Percentiles rank a stretch among this genome's conserved stretches.
Conservation (phyloP, 2,329 filamentous ascomycete genomes). For the Acrodontium crateriforme region DNA sequence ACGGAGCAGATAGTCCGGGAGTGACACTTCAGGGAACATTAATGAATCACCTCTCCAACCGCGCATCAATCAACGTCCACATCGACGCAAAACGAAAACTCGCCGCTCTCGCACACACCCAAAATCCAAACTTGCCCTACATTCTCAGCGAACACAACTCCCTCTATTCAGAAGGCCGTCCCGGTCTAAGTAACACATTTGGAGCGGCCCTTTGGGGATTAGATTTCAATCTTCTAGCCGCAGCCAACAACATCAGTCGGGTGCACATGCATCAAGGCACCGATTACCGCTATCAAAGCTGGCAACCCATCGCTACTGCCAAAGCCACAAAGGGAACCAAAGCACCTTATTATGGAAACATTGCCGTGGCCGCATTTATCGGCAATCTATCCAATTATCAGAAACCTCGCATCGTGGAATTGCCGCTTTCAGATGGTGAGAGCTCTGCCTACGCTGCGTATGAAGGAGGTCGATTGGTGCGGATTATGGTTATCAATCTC, state of each 20-base stretch:
- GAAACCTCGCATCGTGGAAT: conserved; percentile 33
- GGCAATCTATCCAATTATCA: conserved; percentile 24
- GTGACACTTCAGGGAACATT: conserved; percentile 49
- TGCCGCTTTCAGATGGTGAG: conserved; percentile 28
- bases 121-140: conserved; percentile 31
- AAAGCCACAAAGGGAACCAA: conserved; percentile 42
- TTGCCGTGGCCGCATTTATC: conserved; percentile 44
- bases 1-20: conserved; percentile 43
- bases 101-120: conserved; percentile 16
- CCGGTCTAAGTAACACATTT: conserved; percentile 50
- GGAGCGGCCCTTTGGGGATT: conserved; percentile 52
- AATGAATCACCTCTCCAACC: conserved; percentile 47
- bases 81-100: conserved; percentile 35
- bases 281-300: conserved; percentile 46
- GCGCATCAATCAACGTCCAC: conserved; percentile 35
- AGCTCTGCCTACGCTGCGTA: conserved; percentile 46
- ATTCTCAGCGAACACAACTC: conserved; percentile 50
- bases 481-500: conserved; percentile 45
- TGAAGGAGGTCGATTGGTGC: conserved; percentile 28
- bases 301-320: conserved; percentile 44
- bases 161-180: conserved; percentile 47
- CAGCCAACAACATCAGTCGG: conserved; percentile 40
- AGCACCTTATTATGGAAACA: conserved; percentile 49
- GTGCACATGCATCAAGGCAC: conserved; percentile 53
- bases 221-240: conserved; percentile 48